Evolutionary conservation across 2,329 filamentous ascomycete genomes (phyloP).

Genomic region (Thyridium curvatum): DNA sequence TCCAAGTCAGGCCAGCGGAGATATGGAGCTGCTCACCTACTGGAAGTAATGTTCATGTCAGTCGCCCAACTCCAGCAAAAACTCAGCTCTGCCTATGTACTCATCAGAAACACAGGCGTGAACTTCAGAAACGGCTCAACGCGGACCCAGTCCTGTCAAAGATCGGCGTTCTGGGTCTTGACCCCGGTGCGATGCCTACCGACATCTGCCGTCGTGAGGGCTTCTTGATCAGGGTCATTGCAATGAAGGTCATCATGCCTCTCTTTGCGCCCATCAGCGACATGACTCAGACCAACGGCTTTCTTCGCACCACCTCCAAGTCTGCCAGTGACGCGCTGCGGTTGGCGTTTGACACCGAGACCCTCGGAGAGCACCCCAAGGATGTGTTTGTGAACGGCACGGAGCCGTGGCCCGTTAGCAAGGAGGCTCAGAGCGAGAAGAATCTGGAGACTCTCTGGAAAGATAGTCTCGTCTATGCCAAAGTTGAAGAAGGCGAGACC

Average conservation of each 20-base stretch:
- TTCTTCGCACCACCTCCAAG: conserved; percentile 15
- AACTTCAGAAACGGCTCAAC: conserved; percentile 20
- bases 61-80: conserved; percentile 1
- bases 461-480: conserved; percentile 17
- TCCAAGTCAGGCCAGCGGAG: conserved; percentile 17
- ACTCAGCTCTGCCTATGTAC: background rate
- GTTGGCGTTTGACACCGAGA: conserved; percentile 17
- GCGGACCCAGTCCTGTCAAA: conserved; percentile 16
- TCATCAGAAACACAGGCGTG: conserved; percentile 11
- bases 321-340: conserved; percentile 22
- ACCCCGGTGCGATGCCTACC: conserved; percentile 24
- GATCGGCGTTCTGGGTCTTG: conserved; percentile 22
- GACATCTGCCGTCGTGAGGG: conserved; percentile 12
- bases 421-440: conserved; percentile 17
- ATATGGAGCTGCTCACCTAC: conserved; percentile 24
- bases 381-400: conserved; percentile 22
- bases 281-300: conserved; percentile 12
- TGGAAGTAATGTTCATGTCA: conserved; percentile 23
- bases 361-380: conserved; percentile 18
- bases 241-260: conserved; percentile 9
- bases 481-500: conserved; percentile 20
- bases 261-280: conserved; percentile 8
- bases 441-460: conserved; percentile 21
- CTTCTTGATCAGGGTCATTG: conserved; percentile 9
- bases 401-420: conserved; percentile 7